Conservation (phyloP, 441 rosid genomes). For the Mallotus japonicus region DNA sequence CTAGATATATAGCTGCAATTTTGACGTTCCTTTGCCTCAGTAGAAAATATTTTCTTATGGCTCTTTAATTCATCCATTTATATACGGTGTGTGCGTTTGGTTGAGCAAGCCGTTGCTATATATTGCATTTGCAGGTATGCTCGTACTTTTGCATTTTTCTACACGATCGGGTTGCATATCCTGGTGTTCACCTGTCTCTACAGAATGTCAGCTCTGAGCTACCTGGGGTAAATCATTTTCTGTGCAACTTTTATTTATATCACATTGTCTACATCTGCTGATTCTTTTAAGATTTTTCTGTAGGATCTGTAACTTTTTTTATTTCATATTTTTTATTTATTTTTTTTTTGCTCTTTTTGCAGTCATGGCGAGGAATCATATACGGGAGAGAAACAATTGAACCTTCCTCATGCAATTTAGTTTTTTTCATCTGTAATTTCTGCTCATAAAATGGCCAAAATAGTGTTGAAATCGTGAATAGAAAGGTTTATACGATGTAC, state of each 20-base stretch:
- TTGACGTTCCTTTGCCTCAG: no score
- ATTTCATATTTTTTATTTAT: no score
- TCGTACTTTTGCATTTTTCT: slow-evolving; percentile 90
- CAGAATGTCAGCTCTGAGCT: slow-evolving; percentile 95
- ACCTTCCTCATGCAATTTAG: slow-evolving; percentile 70
- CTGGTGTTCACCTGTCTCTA: slow-evolving; percentile 91
- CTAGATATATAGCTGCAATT: no score
- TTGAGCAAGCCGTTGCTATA: not conserved
- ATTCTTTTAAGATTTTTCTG: not conserved
- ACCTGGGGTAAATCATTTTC: slow-evolving; percentile 57
- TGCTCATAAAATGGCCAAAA: not conserved
- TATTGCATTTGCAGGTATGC: slow-evolving; percentile 70
- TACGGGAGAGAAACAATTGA: slow-evolving; percentile 39
- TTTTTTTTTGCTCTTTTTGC: slow-evolving; percentile 14
- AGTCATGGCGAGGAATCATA: slow-evolving; percentile 71
- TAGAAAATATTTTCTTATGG: no score
- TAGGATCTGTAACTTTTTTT: not conserved
- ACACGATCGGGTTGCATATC: slow-evolving; percentile 81
- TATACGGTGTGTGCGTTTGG: no score
- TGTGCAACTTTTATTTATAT: not conserved
- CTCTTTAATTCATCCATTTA: no score
- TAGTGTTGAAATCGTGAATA: slow-evolving; percentile 3
- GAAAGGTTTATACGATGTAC: slow-evolving; percentile 18
- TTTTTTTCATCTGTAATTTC: slow-evolving; percentile 9
- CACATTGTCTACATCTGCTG: not conserved